Conservation (phyloP, 164 flowering plant species). For the Stephania japonica region DNA sequence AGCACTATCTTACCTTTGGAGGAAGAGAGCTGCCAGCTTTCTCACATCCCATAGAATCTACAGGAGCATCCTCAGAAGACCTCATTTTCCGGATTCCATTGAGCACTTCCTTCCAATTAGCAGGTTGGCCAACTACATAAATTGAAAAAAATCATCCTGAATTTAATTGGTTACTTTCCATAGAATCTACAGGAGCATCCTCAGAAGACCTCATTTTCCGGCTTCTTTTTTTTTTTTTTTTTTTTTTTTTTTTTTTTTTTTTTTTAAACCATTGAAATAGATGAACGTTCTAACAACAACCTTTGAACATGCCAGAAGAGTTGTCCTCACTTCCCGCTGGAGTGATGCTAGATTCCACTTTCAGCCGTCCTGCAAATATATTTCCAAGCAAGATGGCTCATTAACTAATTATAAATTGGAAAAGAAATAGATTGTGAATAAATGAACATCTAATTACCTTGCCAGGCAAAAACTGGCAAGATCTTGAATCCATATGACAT, state of each 20-base stretch:
- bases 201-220: too few relatives aligned
- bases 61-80: constrained; percentile 88
- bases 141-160: not conserved
- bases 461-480: too few relatives aligned
- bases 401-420: not conserved
- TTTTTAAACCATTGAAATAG: not conserved
- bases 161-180: not conserved
- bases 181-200: too few relatives aligned
- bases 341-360: constrained; percentile 13
- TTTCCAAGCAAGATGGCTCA: constrained; percentile 2
- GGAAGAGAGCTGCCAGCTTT: constrained; percentile 86
- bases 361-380: constrained; percentile 34
- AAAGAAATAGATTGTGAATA: too few relatives aligned
- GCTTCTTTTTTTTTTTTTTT: too few relatives aligned
- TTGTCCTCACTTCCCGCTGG: constrained; percentile 10
- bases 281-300: constrained; percentile 18
- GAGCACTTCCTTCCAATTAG: constrained; percentile 81
- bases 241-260: too few relatives aligned
- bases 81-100: constrained; percentile 83
- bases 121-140: constrained; percentile 53
- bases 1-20: constrained; percentile 55
- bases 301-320: constrained; percentile 19
- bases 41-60: constrained; percentile 95
- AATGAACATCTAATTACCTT: too few relatives aligned
- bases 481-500: too few relatives aligned